A percentile compares a stretch with the other conserved stretches of the same genome.
Conservation (phyloP, 192 early-diverging fungal species). For the Linnemannia hyalina region DNA sequence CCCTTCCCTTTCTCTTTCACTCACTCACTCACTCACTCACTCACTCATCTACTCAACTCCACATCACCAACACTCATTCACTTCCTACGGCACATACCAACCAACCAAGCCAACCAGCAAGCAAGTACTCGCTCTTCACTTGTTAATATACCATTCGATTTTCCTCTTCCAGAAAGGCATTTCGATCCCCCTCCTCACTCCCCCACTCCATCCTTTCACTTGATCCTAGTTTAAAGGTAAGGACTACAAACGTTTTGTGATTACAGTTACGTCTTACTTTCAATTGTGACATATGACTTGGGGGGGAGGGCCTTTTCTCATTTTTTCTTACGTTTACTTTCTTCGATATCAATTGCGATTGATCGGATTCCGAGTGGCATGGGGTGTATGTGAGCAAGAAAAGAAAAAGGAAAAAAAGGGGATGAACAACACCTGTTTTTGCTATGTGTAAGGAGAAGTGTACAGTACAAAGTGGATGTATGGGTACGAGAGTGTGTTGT, state of each 20-base stretch:
- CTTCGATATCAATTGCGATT: background rate
- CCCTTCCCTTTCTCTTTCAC: background rate
- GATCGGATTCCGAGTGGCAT: background rate
- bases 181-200: background rate
- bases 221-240: conserved; percentile 2
- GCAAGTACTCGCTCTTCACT: background rate
- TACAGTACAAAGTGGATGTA: background rate
- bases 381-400: background rate
- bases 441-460: no score
- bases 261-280: background rate
- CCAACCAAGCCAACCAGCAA: background rate
- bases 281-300: background rate
- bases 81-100: background rate
- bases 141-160: conserved; percentile 8
- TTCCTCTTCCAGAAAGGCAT: background rate
- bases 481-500: background rate
- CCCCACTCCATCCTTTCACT: background rate
- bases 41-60: background rate
- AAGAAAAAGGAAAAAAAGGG: background rate
- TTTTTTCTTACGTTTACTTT: background rate
- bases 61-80: background rate
- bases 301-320: background rate
- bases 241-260: background rate
- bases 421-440: no score
- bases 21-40: background rate